phyloP scores from a whole-genome alignment of 805 yeast genomes.

The Maudiozyma serrabonitensis region DNA sequence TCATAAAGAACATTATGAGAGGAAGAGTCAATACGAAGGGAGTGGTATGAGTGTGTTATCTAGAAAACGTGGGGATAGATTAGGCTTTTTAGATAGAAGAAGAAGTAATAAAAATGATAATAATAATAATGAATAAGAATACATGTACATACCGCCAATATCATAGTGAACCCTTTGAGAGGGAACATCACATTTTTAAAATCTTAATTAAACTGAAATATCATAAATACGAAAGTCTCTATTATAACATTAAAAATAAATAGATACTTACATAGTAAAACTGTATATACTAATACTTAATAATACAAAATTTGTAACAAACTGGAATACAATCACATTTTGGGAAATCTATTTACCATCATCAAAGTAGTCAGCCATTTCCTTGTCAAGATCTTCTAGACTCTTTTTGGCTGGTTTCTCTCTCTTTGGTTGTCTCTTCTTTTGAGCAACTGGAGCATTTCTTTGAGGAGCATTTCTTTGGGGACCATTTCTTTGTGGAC shows the following conservation, averaged over 20 bases:
- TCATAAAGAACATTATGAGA: slow-evolving; percentile 20
- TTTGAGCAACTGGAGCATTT: slow-evolving; percentile 23
- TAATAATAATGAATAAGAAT: slow-evolving; percentile 1
- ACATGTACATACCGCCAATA: neutral
- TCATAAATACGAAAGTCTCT: no score
- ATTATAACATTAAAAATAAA: neutral
- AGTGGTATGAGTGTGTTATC: slow-evolving; percentile 50
- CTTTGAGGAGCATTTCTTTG: neutral
- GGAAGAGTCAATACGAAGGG: slow-evolving; percentile 62
- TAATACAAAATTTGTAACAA: neutral
- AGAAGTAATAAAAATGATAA: neutral
- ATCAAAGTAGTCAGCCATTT: slow-evolving; percentile 92
- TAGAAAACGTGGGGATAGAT: slow-evolving; percentile 48
- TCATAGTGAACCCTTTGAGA: neutral
- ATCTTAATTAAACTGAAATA: no score
- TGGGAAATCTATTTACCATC: slow-evolving; percentile 19
- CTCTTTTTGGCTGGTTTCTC: slow-evolving; percentile 55
- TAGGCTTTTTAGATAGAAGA: slow-evolving; percentile 25
- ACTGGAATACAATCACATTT: neutral
- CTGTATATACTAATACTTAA: neutral
- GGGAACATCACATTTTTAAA: neutral
- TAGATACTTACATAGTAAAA: neutral
- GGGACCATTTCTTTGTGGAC: slow-evolving; percentile 2
- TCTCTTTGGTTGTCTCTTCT: slow-evolving; percentile 29
- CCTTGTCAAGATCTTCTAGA: slow-evolving; percentile 90